phyloP scores from a whole-genome alignment of 169 alveolate species.

The Plasmodium falciparum region DNA sequence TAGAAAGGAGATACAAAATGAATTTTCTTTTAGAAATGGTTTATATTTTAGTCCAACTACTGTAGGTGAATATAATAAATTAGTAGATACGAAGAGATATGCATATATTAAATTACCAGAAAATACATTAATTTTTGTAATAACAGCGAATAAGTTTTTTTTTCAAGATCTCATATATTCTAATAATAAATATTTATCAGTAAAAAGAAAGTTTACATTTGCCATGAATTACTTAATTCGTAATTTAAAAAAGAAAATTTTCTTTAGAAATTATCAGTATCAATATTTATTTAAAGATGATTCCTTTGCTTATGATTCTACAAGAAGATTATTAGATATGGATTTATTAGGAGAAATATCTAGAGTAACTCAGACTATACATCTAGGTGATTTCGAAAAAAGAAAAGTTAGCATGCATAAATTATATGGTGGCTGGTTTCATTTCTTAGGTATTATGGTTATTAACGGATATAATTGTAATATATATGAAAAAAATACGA shows the following conservation, averaged over 20 bases:
- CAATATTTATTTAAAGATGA: slow-evolving; percentile 65
- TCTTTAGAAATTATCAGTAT: slow-evolving; percentile 47
- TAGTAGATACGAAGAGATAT: slow-evolving; percentile 20
- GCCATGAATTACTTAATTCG: slow-evolving; percentile 26
- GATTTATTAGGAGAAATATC: slow-evolving; percentile 60
- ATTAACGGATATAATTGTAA: slow-evolving; percentile 34
- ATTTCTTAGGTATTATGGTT: slow-evolving; percentile 53
- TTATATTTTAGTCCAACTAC: slow-evolving; percentile 40
- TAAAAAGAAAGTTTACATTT: slow-evolving; percentile 37
- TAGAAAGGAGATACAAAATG: slow-evolving; percentile 53
- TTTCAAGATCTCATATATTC: slow-evolving; percentile 66
- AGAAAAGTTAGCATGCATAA: slow-evolving; percentile 52
- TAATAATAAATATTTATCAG: slow-evolving; percentile 27
- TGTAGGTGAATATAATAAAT: slow-evolving; percentile 39
- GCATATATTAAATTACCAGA: slow-evolving; percentile 51
- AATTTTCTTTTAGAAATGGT: slow-evolving; percentile 56
- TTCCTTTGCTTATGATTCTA: slow-evolving; percentile 18
- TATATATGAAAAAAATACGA: neutral
- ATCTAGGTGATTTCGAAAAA: neutral
- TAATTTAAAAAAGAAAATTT: slow-evolving; percentile 30
- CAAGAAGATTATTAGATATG: slow-evolving; percentile 30
- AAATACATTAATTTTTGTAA: slow-evolving; percentile 29
- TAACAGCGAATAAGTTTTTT: slow-evolving; percentile 62
- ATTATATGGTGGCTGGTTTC: slow-evolving; percentile 73
- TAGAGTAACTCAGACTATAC: slow-evolving; percentile 28